Conservation (phyloP, 2,329 filamentous ascomycete genomes). For the Alternaria sp. region DNA sequence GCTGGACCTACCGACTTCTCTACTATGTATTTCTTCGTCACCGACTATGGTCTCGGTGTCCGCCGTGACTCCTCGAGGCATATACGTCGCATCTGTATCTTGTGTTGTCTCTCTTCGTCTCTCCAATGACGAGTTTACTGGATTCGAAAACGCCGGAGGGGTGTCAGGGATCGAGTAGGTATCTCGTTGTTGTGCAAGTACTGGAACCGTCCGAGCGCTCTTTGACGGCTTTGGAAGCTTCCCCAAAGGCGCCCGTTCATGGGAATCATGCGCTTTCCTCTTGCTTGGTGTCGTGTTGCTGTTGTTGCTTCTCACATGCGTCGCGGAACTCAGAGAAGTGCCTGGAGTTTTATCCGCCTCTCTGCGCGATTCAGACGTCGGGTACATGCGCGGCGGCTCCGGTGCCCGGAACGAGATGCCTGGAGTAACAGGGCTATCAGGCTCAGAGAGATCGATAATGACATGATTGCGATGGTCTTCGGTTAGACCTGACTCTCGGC, state of each 20-base stretch:
- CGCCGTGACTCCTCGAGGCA: slow-evolving; percentile 10
- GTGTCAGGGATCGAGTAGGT: slow-evolving; percentile 12
- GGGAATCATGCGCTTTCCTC: slow-evolving; percentile 14
- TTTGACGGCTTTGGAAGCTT: slow-evolving; percentile 17
- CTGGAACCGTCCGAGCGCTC: not conserved
- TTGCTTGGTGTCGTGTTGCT: slow-evolving; percentile 10
- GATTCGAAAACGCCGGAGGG: not conserved
- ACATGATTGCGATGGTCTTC: not conserved
- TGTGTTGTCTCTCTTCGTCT: slow-evolving; percentile 2
- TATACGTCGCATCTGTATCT: slow-evolving; percentile 11
- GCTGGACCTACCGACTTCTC: slow-evolving; percentile 11
- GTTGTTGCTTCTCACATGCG: not conserved
- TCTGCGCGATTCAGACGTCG: not conserved
- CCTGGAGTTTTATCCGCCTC: not conserved
- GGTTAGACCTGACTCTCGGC: not conserved
- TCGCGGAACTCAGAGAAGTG: not conserved
- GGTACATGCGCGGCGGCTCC: slow-evolving; percentile 3
- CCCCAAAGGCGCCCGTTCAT: slow-evolving; percentile 5
- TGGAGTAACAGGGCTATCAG: not conserved
- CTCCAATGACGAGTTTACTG: not conserved
- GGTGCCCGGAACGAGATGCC: not conserved
- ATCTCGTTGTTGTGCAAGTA: slow-evolving; percentile 2
- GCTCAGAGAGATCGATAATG: not conserved
- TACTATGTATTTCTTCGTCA: slow-evolving; percentile 5
- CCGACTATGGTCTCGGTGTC: slow-evolving; percentile 20